Evolutionary conservation across 345 rosid species (phyloP).

Genomic region (Citrus sinensis): DNA sequence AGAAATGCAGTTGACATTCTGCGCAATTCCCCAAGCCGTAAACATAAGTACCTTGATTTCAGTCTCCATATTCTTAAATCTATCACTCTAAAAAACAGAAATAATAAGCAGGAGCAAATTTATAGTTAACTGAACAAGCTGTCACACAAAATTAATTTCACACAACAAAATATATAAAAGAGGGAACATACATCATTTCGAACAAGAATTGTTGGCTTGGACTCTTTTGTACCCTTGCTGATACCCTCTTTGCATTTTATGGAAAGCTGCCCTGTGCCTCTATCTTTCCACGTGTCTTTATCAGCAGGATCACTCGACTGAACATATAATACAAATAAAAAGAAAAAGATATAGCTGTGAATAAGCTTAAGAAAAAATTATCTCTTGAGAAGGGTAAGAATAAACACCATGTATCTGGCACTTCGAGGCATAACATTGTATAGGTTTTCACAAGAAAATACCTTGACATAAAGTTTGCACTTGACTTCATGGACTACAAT

Average conservation of each 20-base stretch:
- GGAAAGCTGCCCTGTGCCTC: constrained; percentile 85
- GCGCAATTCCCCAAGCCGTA: background rate
- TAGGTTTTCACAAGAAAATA: constrained; percentile 22
- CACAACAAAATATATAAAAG: background rate
- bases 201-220: constrained; percentile 77
- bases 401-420: background rate
- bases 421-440: background rate
- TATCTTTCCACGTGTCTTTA: constrained; percentile 91
- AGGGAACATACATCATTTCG: constrained; percentile 73
- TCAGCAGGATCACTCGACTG: constrained; percentile 80
- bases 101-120: background rate
- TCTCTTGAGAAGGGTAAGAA: background rate
- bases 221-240: constrained; percentile 81
- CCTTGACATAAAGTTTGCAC: constrained; percentile 97
- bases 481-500: constrained; percentile 87
- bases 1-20: background rate
- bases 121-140: background rate
- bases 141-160: background rate
- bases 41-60: background rate
- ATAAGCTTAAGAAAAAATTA: background rate
- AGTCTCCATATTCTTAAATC: background rate
- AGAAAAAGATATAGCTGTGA: background rate
- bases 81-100: background rate
- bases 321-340: constrained; percentile 17
- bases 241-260: constrained; percentile 87